These are phyloP conservation scores for Lentinula edodes DNA, from an alignment of 768 basidiomycete species.

Conservation along the genomic window DNA sequence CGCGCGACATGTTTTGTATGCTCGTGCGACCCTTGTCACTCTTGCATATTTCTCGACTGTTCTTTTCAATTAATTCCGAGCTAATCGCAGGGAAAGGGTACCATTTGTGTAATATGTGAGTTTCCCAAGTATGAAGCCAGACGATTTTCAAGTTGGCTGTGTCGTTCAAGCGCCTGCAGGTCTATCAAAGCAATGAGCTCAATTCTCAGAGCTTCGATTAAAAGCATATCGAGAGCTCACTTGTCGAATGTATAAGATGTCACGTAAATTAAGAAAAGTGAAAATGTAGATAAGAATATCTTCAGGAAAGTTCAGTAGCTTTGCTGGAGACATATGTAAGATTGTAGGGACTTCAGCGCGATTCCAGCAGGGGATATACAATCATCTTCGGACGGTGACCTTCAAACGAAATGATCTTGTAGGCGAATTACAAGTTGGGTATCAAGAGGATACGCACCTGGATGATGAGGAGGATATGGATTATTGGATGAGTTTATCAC, in stretches of 20 bases:
- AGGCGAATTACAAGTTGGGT: no score
- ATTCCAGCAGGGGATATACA: neutral
- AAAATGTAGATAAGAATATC: slow-evolving; percentile 34
- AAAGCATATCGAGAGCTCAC: slow-evolving; percentile 19
- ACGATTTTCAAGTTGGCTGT: slow-evolving; percentile 47
- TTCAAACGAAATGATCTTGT: no score
- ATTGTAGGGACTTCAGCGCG: no score
- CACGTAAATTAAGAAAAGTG: slow-evolving; percentile 28
- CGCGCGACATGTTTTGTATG: slow-evolving; percentile 28
- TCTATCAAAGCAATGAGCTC: slow-evolving; percentile 24
- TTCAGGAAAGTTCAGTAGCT: slow-evolving; percentile 14
- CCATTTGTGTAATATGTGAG: slow-evolving; percentile 36
- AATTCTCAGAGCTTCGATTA: neutral
- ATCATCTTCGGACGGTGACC: neutral
- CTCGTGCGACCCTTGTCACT: neutral
- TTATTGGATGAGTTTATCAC: no score
- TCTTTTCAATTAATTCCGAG: neutral
- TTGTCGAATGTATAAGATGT: slow-evolving; percentile 37
- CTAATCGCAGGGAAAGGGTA: slow-evolving; percentile 43
- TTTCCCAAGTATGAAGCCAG: slow-evolving; percentile 47
- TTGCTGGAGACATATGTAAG: neutral
- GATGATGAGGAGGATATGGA: no score
- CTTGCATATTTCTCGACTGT: neutral
- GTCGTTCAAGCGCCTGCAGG: slow-evolving; percentile 40
- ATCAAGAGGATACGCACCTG: no score